A percentile compares a stretch with the other conserved stretches of the same genome.
Conservation (phyloP, 2,329 filamentous ascomycete genomes). For the Ophiobolus disseminans region DNA sequence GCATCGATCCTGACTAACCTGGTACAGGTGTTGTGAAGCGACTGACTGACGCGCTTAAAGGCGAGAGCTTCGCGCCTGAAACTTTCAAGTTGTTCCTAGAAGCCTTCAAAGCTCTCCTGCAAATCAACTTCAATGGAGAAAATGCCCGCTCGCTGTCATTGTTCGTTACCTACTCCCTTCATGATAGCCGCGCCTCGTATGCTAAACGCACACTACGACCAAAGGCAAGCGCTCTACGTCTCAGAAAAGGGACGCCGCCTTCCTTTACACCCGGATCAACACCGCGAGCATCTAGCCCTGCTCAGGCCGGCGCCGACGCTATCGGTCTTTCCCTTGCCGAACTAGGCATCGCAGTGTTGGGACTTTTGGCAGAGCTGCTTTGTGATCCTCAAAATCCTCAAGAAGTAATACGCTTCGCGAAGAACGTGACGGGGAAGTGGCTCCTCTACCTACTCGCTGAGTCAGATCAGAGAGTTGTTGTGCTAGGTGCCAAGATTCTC, state of each 20-base stretch:
- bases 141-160: constrained; percentile 85
- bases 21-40: constrained; percentile 82
- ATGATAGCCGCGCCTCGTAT: constrained; percentile 62
- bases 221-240: constrained; percentile 41
- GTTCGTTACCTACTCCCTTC: constrained; percentile 91
- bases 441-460: constrained; percentile 89
- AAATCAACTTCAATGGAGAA: constrained; percentile 81
- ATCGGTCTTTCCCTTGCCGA: constrained; percentile 65
- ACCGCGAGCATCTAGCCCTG: constrained; percentile 43
- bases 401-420: constrained; percentile 85
- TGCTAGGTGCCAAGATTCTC: constrained; percentile 81
- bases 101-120: constrained; percentile 80
- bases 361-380: constrained; percentile 78
- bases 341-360: constrained; percentile 75
- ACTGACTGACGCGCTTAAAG: constrained; percentile 87
- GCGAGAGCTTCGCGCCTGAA: constrained; percentile 75
- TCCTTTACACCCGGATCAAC: constrained; percentile 37
- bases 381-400: constrained; percentile 73
- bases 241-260: constrained; percentile 37
- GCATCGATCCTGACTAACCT: constrained; percentile 24
- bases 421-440: constrained; percentile 97
- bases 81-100: constrained; percentile 78
- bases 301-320: constrained; percentile 21
- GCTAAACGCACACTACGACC: constrained; percentile 44
- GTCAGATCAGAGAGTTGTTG: constrained; percentile 80